Base-by-base conservation (phyloP, 164 flowering plant species). In the Liriodendron chinense region DNA sequence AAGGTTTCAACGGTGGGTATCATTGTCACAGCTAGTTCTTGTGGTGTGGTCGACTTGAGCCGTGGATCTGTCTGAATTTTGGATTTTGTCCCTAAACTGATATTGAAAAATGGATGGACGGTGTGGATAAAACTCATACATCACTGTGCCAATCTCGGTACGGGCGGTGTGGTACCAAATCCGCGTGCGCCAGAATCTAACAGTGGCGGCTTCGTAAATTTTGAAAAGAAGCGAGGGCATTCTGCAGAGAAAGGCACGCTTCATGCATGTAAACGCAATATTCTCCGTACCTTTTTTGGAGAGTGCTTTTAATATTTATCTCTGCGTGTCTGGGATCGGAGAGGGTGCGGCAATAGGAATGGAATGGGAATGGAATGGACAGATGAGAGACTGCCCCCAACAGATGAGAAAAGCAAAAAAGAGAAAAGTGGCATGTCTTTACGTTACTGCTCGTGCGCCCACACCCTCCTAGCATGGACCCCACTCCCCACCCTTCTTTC, bases 381-480 rank as follows among this genome's bases (percentile, higher is more conserved):
- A 53, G 13, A 12, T 12, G 59, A 12, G 13, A 3, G 59, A 53
- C 59, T 53, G 13, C 12, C 3, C 13, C 59, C 59, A 13, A 16
- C 59, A 70, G 76, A 25, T 48, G 70, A 25, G 69, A 26, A 66
- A 72, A 10, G 53, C 50, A 68, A 65, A 47, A 9, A 26, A 75
- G 74, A 78, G 67, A 69, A 83, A 87, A 87, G 90, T 77, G 50
- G 67, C 61, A 68, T 68, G 82, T 80, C 87, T 86, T 88, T 85
- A 75, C 79, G 76, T 62, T 79, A 76, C 80, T 83, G 85, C 88
- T 82, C 87, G 88, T 88, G 88, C 87, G 76, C 20, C 59, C 59
- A 53, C 59, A 12, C 59, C 59, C 18, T 16, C 59, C 13, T 3
- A 53, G 8, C 77, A 79, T 59, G 1, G 70, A 69, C 23, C 71